Base-by-base conservation (phyloP, 441 rosid genomes). In the Macaranga tanarius region DNA sequence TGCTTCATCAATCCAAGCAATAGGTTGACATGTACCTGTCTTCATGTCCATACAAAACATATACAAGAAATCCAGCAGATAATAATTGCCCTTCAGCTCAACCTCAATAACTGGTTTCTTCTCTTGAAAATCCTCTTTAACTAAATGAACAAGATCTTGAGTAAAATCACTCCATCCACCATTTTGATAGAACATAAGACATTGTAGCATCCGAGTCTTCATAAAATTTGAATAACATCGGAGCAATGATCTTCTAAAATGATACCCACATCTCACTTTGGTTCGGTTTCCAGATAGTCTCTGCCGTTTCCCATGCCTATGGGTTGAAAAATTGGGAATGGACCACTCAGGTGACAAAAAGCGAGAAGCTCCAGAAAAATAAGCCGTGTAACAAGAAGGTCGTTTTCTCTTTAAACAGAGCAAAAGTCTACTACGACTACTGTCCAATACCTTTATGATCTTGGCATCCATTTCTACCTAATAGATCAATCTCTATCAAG, bases 1-100 rank as follows among this genome's bases (percentile, higher is more conserved):
- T 31, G 85, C 87, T 63, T 86, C 85, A 75, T 96, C 99, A 78
- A 93, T 96, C 98, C 98, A 96, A 64, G 99, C 97, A 81, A 96
- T 84, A 0, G 95, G 92, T 62, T 82, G 84, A 62, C 84, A 88
- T 5, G 65, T 58, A 56, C 96, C 91, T 13, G 92, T 89, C 76
- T 81, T 88, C 85, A 80, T 48, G 81, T 96, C 90, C 26, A 93
- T 64, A 17, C 77, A 82, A 44, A 85, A 76, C 99, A 93, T 96
- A 54, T 90, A 98, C 86, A 93, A 71, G 76, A 96, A 91, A 79
- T 96, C 98, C 67, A 96, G 85, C 66, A 92, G 75, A 75, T 77
- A 86, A 64, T 25, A 70, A 26, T 63, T 83, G 31, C 92, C 92
- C 54, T 75, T 80, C 34, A 69, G 68, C 77, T 93, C 88, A 62